Conservation (phyloP, 768 basidiomycete species). For the Hypholoma sublateritium region DNA sequence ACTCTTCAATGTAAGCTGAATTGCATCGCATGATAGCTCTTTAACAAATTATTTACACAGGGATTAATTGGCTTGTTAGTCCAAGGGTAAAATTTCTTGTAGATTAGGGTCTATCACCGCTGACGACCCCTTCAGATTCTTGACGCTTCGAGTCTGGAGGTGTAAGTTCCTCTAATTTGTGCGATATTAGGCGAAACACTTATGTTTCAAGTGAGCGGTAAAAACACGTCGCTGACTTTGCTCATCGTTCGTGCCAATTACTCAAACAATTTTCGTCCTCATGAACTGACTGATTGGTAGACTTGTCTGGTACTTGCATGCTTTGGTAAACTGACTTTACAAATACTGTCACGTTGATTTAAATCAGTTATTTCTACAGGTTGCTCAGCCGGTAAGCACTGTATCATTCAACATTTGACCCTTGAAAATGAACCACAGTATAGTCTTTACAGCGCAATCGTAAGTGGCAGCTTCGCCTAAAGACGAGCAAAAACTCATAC, state of each 20-base stretch:
- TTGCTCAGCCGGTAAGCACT: slow-evolving; percentile 41
- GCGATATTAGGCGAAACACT: too few relatives aligned
- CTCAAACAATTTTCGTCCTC: not conserved
- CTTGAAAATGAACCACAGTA: not conserved
- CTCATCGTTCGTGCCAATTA: slow-evolving; percentile 35
- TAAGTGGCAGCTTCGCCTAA: slow-evolving; percentile 22
- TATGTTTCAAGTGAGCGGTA: slow-evolving; percentile 45
- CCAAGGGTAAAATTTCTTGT: slow-evolving; percentile 36
- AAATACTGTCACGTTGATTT: not conserved
- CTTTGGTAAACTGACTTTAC: slow-evolving; percentile 38
- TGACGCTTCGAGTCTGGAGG: slow-evolving; percentile 43
- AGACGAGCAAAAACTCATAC: not conserved
- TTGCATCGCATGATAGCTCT: not conserved
- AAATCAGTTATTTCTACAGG: slow-evolving; percentile 12
- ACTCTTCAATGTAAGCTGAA: slow-evolving; percentile 46
- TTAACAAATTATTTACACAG: slow-evolving; percentile 22
- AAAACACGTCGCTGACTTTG: slow-evolving; percentile 40
- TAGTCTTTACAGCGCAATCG: slow-evolving; percentile 50
- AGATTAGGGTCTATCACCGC: not conserved
- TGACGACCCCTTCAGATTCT: slow-evolving; percentile 29
- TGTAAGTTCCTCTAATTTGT: slow-evolving; percentile 27
- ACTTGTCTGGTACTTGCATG: slow-evolving; percentile 44
- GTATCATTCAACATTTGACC: not conserved
- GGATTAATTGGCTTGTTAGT: slow-evolving; percentile 56
- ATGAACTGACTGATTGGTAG: slow-evolving; percentile 22